Percentiles rank a stretch among this genome's conserved stretches.
Evolutionary conservation across 2,329 filamentous ascomycete genomes (phyloP).

Genomic region (Venturiaceae sp.): DNA sequence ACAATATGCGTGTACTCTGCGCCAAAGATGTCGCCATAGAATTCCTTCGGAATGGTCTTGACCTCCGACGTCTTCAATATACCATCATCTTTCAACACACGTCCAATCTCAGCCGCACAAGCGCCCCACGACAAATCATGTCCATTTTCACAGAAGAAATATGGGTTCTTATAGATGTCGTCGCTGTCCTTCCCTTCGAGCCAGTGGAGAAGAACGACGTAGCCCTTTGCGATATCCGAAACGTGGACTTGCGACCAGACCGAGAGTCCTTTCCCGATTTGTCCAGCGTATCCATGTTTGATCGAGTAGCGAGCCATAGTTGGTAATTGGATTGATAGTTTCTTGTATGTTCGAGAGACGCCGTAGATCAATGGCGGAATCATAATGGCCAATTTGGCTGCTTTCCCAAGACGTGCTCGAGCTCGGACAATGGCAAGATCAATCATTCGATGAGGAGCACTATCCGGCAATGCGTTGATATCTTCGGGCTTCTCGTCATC

Average conservation of each 20-base stretch:
- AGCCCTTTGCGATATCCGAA: slow-evolving; percentile 35
- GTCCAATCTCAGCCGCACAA: slow-evolving; percentile 27
- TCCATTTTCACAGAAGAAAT: slow-evolving; percentile 40
- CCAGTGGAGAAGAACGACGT: slow-evolving; percentile 34
- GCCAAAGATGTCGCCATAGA: slow-evolving; percentile 32
- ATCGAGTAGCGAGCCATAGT: slow-evolving; percentile 37
- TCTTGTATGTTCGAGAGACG: slow-evolving; percentile 23
- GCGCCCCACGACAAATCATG: slow-evolving; percentile 34
- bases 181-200: slow-evolving; percentile 25
- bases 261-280: slow-evolving; percentile 33
- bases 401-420: slow-evolving; percentile 24
- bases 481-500: slow-evolving; percentile 29
- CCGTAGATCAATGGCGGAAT: slow-evolving; percentile 40
- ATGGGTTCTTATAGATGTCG: slow-evolving; percentile 32
- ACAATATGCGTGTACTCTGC: slow-evolving; percentile 22
- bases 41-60: slow-evolving; percentile 23
- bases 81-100: slow-evolving; percentile 26
- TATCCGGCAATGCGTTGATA: slow-evolving; percentile 32
- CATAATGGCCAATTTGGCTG: slow-evolving; percentile 38
- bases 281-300: slow-evolving; percentile 36
- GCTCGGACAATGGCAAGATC: slow-evolving; percentile 37
- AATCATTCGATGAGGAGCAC: slow-evolving; percentile 34
- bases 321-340: slow-evolving; percentile 38
- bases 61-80: slow-evolving; percentile 27
- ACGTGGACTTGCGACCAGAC: slow-evolving; percentile 38